Percentiles rank a stretch among this genome's conserved stretches.
phyloP scores from a whole-genome alignment of 2,329 filamentous ascomycete genomes.

The Botrytis byssoidea region DNA sequence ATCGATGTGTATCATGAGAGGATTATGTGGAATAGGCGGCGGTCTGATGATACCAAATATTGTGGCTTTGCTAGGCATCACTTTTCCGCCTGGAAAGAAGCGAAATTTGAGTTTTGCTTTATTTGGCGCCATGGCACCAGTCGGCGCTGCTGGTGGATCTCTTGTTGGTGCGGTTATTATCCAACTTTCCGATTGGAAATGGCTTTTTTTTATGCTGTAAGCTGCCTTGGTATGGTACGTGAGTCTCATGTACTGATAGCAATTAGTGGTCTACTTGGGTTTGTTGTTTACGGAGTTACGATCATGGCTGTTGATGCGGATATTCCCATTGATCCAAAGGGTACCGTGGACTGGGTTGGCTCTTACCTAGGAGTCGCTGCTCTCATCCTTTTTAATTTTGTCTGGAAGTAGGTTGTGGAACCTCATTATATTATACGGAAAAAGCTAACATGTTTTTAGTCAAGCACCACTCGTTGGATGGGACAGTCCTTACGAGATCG shows the following conservation, averaged over 20 bases:
- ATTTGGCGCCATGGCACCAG: conserved; percentile 47
- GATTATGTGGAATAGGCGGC: conserved; percentile 49
- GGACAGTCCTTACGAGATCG: conserved; percentile 25
- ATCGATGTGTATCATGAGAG: conserved; percentile 46
- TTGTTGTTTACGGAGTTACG: conserved; percentile 11
- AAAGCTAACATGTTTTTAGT: conserved; percentile 18
- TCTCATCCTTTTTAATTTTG: conserved; percentile 51
- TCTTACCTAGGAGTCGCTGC: conserved; percentile 42
- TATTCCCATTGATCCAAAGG: conserved; percentile 34
- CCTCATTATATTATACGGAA: background rate
- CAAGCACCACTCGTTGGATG: conserved; percentile 32
- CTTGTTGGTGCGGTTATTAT: conserved; percentile 43
- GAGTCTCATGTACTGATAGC: background rate
- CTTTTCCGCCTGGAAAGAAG: conserved; percentile 46
- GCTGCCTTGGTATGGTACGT: background rate
- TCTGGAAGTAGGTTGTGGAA: conserved; percentile 46
- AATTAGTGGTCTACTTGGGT: conserved; percentile 9
- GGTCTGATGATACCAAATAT: conserved; percentile 51
- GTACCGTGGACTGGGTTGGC: conserved; percentile 44
- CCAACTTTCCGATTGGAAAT: conserved; percentile 41
- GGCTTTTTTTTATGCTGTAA: conserved; percentile 43
- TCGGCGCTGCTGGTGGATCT: conserved; percentile 45
- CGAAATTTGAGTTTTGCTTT: conserved; percentile 46
- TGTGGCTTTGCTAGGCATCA: conserved; percentile 48
- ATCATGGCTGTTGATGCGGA: conserved; percentile 13